phyloP scores from a whole-genome alignment of 768 basidiomycete genomes.

The Hortiboletus flavorubellus region DNA sequence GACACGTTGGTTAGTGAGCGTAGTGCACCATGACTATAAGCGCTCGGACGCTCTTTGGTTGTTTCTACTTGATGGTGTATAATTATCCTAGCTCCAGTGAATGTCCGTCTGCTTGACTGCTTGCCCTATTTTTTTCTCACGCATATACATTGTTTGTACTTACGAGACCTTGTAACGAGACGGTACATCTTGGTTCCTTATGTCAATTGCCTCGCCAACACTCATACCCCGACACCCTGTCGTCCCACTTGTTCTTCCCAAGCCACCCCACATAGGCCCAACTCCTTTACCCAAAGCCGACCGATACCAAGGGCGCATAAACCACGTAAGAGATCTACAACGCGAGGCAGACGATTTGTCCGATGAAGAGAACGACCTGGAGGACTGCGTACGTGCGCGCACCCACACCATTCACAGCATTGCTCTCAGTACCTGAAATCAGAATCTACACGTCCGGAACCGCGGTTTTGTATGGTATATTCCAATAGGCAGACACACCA shows the following conservation, averaged over 20 bases:
- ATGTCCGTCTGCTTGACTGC: too few relatives aligned
- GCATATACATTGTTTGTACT: too few relatives aligned
- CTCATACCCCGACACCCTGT: conserved; percentile 60
- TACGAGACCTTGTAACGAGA: too few relatives aligned
- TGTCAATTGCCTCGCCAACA: conserved; percentile 65
- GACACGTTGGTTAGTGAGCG: conserved; percentile 84
- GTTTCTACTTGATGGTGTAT: conserved; percentile 56
- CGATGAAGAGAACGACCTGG: conserved; percentile 81
- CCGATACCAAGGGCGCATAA: conserved; percentile 54
- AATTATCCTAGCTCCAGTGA: background rate
- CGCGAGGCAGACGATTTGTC: conserved; percentile 82
- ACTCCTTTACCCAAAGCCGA: conserved; percentile 49
- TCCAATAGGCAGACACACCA: conserved; percentile 70
- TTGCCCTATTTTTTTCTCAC: too few relatives aligned
- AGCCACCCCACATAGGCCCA: conserved; percentile 62
- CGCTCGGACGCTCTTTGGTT: conserved; percentile 74
- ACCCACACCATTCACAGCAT: background rate
- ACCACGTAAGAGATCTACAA: conserved; percentile 61
- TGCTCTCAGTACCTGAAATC: conserved; percentile 3
- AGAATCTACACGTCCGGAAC: conserved; percentile 61
- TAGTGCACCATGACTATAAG: conserved; percentile 94
- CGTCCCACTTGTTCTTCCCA: conserved; percentile 67
- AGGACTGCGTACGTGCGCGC: conserved; percentile 55
- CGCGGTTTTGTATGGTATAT: conserved; percentile 66
- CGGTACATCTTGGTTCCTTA: conserved; percentile 11